These are phyloP conservation scores for Sarcocystis neurona DNA, from an alignment of 169 alveolate species.

Conservation along the genomic window DNA sequence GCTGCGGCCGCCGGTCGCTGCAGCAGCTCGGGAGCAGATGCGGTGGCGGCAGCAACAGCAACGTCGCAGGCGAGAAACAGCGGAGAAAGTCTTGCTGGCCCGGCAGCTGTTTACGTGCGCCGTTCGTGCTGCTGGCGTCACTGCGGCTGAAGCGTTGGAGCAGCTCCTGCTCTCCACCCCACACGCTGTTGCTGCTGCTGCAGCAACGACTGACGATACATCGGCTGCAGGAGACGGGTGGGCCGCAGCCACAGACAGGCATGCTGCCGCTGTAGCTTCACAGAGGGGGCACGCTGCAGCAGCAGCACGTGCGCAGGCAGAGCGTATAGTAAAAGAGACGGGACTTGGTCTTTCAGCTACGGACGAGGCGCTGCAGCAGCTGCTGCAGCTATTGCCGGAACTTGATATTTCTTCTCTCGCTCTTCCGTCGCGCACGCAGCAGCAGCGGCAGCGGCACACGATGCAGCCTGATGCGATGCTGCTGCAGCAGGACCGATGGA, in stretches of 20 bases:
- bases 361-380: neutral
- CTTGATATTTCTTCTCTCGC: neutral
- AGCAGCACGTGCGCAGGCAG: neutral
- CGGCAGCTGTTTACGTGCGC: slow-evolving; percentile 18
- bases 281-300: neutral
- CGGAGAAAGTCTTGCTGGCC: neutral
- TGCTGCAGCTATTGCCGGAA: neutral
- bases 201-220: neutral
- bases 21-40: neutral
- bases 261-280: neutral
- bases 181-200: neutral
- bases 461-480: no score
- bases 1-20: neutral
- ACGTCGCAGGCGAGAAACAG: neutral
- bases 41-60: neutral
- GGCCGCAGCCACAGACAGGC: neutral
- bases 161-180: neutral
- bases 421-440: neutral
- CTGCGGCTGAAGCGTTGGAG: neutral
- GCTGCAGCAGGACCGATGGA: no score
- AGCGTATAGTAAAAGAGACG: neutral
- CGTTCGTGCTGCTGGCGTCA: neutral
- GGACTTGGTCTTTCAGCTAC: neutral
- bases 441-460: no score
- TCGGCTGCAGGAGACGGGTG: neutral